These are phyloP conservation scores for Lactarius quietus DNA, from an alignment of 768 basidiomycete genomes.

Conservation along the genomic window DNA sequence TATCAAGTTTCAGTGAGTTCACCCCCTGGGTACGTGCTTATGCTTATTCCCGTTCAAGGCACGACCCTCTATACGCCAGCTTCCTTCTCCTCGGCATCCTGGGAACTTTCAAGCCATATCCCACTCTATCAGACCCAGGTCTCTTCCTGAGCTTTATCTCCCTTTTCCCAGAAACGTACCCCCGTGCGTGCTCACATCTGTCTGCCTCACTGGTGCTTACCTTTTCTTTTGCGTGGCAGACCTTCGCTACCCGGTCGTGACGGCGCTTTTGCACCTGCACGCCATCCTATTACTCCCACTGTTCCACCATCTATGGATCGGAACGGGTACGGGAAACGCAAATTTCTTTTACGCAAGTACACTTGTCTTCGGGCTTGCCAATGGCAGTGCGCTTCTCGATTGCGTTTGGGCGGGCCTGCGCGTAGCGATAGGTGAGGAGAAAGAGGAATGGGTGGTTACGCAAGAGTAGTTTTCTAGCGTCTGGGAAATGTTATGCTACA, in stretches of 20 bases:
- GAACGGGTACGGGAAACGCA: conserved; percentile 90
- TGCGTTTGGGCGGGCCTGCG: conserved; percentile 79
- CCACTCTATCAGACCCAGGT: conserved; percentile 84
- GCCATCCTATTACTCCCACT: conserved; percentile 83
- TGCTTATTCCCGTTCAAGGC: conserved; percentile 40
- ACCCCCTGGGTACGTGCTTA: neutral
- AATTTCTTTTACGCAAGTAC: conserved; percentile 98
- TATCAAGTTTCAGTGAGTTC: conserved; percentile 79
- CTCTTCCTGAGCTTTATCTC: conserved; percentile 78
- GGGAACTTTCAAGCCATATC: conserved; percentile 87
- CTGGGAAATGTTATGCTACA: neutral
- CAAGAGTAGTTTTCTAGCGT: conserved; percentile 46
- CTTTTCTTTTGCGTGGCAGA: conserved; percentile 44
- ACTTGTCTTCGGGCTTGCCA: conserved; percentile 86
- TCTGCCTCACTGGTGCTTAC: neutral
- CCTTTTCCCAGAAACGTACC: conserved; percentile 80
- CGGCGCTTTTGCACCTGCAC: conserved; percentile 77
- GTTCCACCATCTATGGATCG: conserved; percentile 89
- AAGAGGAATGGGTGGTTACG: conserved; percentile 52
- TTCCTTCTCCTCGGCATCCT: conserved; percentile 75
- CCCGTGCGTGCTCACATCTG: conserved; percentile 50
- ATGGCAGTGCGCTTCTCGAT: conserved; percentile 81
- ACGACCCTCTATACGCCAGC: conserved; percentile 79
- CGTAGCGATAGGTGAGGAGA: conserved; percentile 58
- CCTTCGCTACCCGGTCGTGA: conserved; percentile 81